A percentile compares a stretch with the other conserved stretches of the same genome.
phyloP scores from a whole-genome alignment of 2,329 filamentous ascomycete genomes.

The Hypoxylon rubiginosum region DNA sequence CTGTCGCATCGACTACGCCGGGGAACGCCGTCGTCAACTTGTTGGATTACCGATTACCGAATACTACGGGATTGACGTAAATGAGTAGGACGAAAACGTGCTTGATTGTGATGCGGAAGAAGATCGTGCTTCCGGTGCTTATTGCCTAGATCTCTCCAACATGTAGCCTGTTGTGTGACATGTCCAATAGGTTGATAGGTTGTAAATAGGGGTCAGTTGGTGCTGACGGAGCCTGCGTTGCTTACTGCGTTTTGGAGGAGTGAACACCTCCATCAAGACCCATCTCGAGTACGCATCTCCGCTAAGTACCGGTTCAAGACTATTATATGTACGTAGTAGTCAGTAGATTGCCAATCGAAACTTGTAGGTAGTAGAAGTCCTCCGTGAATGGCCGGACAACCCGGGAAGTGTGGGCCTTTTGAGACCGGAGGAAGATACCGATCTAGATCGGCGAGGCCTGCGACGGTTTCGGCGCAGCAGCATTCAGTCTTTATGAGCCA shows the following conservation, averaged over 20 bases:
- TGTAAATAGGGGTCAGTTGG: conserved; percentile 16
- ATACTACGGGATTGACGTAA: conserved; percentile 33
- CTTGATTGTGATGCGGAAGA: conserved; percentile 30
- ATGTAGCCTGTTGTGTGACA: conserved; percentile 36
- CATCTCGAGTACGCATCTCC: conserved; percentile 2
- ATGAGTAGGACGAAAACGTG: conserved; percentile 28
- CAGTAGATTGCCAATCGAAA: conserved; percentile 18
- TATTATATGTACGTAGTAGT: conserved; percentile 1
- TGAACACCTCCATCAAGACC: conserved; percentile 4
- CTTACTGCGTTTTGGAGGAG: conserved; percentile 22
- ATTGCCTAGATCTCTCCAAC: conserved; percentile 29
- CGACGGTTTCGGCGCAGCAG: conserved; percentile 3
- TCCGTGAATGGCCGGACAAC: conserved; percentile 23
- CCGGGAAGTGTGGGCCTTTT: conserved; percentile 20
- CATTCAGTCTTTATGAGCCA: background rate
- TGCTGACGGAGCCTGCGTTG: conserved; percentile 21
- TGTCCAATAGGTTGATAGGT: conserved; percentile 15
- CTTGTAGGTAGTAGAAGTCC: conserved; percentile 22
- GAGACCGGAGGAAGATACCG: conserved; percentile 29
- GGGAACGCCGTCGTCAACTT: conserved; percentile 27
- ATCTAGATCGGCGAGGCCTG: conserved; percentile 19
- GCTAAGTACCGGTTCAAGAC: background rate
- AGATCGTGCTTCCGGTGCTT: conserved; percentile 32
- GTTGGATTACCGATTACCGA: conserved; percentile 15
- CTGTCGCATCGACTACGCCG: conserved; percentile 10